phyloP scores from a whole-genome alignment of 305 asterid genomes.

The Fraxinus sp. region DNA sequence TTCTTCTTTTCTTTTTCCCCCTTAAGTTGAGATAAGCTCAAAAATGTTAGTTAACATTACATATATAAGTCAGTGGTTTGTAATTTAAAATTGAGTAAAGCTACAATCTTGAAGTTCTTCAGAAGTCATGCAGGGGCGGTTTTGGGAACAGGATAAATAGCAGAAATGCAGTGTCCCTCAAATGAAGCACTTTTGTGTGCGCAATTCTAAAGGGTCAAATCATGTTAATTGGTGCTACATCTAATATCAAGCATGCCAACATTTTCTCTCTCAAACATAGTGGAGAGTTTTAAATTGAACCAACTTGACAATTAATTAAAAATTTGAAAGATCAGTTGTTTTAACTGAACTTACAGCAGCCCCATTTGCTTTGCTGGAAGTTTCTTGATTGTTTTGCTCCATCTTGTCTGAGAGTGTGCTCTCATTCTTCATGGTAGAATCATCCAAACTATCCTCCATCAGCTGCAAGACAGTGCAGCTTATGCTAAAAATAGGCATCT shows the following conservation, averaged over 20 bases:
- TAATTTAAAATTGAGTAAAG: slow-evolving; percentile 7
- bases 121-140: neutral
- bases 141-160: slow-evolving; percentile 3
- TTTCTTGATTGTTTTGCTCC: slow-evolving; percentile 45
- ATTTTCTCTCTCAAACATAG: slow-evolving; percentile 9
- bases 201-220: neutral
- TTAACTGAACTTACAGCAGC: slow-evolving; percentile 43
- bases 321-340: slow-evolving; percentile 10
- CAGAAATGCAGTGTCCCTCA: neutral
- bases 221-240: neutral
- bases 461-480: slow-evolving; percentile 50
- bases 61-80: slow-evolving; percentile 1
- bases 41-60: neutral
- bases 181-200: neutral
- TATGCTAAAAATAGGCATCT: slow-evolving; percentile 20
- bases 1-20: neutral
- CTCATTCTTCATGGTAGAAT: slow-evolving; percentile 33
- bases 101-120: slow-evolving; percentile 5
- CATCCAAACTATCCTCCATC: slow-evolving; percentile 51
- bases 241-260: neutral
- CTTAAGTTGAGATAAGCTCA: slow-evolving; percentile 4
- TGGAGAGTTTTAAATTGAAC: slow-evolving; percentile 5
- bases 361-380: slow-evolving; percentile 43
- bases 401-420: slow-evolving; percentile 45
- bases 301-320: slow-evolving; percentile 14